These are phyloP conservation scores for Phaeosphaeriaceae sp. DNA, from an alignment of 2,329 filamentous ascomycete genomes.

Conservation along the genomic window DNA sequence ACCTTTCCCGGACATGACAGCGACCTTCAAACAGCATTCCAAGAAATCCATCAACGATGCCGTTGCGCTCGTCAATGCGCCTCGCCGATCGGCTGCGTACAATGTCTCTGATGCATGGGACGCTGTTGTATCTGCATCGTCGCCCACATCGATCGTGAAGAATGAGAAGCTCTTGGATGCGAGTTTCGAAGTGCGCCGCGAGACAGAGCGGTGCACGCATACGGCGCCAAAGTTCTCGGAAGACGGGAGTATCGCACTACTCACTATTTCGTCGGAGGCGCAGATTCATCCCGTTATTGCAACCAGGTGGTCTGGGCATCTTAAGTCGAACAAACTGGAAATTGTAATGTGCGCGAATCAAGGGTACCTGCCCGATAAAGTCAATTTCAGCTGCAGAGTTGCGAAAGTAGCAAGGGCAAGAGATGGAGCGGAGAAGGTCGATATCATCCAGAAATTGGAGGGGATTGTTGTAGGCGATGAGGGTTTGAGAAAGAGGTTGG, in stretches of 20 bases:
- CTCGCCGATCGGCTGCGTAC: constrained; percentile 66
- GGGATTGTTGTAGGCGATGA: constrained; percentile 54
- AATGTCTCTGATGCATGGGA: constrained; percentile 68
- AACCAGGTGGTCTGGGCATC: constrained; percentile 68
- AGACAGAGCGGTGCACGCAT: constrained; percentile 68
- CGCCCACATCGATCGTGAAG: constrained; percentile 60
- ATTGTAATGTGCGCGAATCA: constrained; percentile 72
- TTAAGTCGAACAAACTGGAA: constrained; percentile 66
- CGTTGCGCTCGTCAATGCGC: constrained; percentile 70
- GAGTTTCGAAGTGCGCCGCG: constrained; percentile 64
- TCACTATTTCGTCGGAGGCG: constrained; percentile 65
- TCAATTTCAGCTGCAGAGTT: constrained; percentile 72
- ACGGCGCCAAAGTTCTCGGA: constrained; percentile 68
- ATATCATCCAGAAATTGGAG: constrained; percentile 67
- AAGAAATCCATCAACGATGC: constrained; percentile 70
- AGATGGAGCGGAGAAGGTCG: constrained; percentile 60
- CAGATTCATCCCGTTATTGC: constrained; percentile 73
- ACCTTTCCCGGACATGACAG: constrained; percentile 71
- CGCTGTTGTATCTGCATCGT: constrained; percentile 59
- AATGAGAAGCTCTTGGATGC: constrained; percentile 61
- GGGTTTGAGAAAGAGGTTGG: constrained; percentile 58
- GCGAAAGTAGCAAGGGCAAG: constrained; percentile 62
- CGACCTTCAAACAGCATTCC: constrained; percentile 65
- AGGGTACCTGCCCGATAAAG: constrained; percentile 67
- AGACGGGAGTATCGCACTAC: constrained; percentile 68